Conservation (phyloP, 202 grass and related monocot species). For the Schoenoplectus triqueter region DNA sequence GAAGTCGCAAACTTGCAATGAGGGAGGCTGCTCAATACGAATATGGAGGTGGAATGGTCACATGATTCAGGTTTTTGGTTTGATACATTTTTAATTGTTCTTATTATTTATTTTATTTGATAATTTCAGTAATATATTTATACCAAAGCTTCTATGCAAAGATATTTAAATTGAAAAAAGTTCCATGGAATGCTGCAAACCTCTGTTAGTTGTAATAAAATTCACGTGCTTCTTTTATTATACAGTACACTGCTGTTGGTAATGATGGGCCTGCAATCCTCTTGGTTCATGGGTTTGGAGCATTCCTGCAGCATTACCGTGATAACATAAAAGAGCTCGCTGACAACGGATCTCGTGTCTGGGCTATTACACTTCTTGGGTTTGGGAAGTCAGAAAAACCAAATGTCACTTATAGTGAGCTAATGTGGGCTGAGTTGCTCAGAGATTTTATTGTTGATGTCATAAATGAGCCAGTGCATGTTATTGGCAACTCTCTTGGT, state of each 20-base stretch:
- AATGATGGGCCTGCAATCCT: constrained; percentile 73
- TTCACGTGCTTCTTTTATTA: constrained; percentile 21
- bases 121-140: background rate
- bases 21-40: constrained; percentile 55
- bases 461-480: constrained; percentile 74
- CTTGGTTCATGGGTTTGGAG: constrained; percentile 94
- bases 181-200: background rate
- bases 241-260: constrained; percentile 76
- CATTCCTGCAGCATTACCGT: constrained; percentile 89
- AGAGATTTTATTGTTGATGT: constrained; percentile 84
- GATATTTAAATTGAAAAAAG: background rate
- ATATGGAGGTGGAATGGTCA: constrained; percentile 97
- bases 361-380: constrained; percentile 87
- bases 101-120: constrained; percentile 17
- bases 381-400: constrained; percentile 95
- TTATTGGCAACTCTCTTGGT: constrained; percentile 97
- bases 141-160: constrained; percentile 11
- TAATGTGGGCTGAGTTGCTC: constrained; percentile 85
- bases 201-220: background rate
- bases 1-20: constrained; percentile 59
- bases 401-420: constrained; percentile 74
- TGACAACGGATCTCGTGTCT: constrained; percentile 72
- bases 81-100: constrained; percentile 14
- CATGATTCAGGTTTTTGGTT: constrained; percentile 70
- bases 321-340: constrained; percentile 72